A percentile compares a stretch with the other conserved stretches of the same genome.
Conservation (phyloP, 2,329 filamentous ascomycete species). For the Cladophialophora exuberans region DNA sequence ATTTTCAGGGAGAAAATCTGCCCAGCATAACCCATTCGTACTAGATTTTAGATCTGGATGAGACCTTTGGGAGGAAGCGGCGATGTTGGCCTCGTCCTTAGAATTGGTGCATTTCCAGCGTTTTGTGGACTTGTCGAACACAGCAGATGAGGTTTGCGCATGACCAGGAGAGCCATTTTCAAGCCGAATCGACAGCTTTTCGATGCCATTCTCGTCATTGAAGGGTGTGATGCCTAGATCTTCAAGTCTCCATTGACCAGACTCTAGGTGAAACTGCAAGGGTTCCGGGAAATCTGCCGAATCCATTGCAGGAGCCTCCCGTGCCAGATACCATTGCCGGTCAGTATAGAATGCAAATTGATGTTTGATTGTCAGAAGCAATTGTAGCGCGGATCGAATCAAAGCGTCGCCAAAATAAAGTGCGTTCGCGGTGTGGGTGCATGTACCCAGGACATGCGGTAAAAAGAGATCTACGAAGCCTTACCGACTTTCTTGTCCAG, state of each 20-base stretch:
- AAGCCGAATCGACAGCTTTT: slow-evolving; percentile 17
- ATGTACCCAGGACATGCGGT: too few species aligned
- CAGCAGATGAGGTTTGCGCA: background rate
- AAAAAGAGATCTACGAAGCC: too few species aligned
- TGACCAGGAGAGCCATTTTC: background rate
- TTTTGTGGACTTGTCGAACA: slow-evolving; percentile 10
- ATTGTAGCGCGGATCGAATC: too few species aligned
- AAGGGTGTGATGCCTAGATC: too few species aligned
- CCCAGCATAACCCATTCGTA: slow-evolving; percentile 18
- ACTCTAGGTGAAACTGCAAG: background rate
- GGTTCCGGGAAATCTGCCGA: background rate
- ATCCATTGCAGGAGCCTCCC: too few species aligned
- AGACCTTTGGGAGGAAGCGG: background rate
- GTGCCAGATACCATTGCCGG: too few species aligned
- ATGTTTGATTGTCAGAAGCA: too few species aligned
- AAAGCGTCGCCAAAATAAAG: too few species aligned
- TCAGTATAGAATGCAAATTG: too few species aligned
- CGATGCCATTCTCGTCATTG: slow-evolving; percentile 11
- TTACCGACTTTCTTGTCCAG: too few species aligned
- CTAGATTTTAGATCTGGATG: background rate
- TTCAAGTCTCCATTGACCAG: background rate
- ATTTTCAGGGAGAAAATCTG: slow-evolving; percentile 28
- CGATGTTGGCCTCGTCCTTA: background rate
- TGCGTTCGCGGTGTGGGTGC: too few species aligned
- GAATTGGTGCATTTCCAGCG: background rate